Conservation (phyloP, 148 eudicot species). For the Rhododendron kiyosumense region DNA sequence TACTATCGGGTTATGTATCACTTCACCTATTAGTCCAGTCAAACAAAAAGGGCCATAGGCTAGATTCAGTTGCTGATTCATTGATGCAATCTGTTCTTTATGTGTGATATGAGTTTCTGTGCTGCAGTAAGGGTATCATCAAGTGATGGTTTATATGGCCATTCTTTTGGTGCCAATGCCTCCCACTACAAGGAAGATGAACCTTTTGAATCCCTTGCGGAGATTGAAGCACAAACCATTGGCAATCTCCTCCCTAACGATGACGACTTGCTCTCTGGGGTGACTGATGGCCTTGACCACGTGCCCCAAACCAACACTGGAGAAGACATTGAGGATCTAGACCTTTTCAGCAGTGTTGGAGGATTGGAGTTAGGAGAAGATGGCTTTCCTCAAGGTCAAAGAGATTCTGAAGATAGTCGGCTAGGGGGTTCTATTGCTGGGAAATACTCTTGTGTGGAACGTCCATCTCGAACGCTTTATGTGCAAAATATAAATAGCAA, state of each 20-base stretch:
- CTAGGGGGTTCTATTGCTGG: slow-evolving; percentile 26
- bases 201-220: slow-evolving; percentile 68
- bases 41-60: background rate
- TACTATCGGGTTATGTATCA: background rate
- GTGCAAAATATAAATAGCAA: slow-evolving; percentile 71
- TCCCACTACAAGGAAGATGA: slow-evolving; percentile 60
- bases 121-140: slow-evolving; percentile 54
- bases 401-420: slow-evolving; percentile 29
- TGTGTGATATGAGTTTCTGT: background rate
- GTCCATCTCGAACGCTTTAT: slow-evolving; percentile 69
- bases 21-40: background rate
- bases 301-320: slow-evolving; percentile 28
- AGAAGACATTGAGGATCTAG: slow-evolving; percentile 63
- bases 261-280: slow-evolving; percentile 80
- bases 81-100: background rate
- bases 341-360: slow-evolving; percentile 74
- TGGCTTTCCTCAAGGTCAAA: slow-evolving; percentile 27
- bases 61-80: background rate
- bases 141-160: slow-evolving; percentile 35
- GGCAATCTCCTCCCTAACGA: slow-evolving; percentile 91
- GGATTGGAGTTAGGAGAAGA: slow-evolving; percentile 90
- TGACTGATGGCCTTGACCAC: slow-evolving; percentile 55
- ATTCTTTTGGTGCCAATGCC: slow-evolving; percentile 51
- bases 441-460: slow-evolving; percentile 38
- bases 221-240: slow-evolving; percentile 90